phyloP scores from a whole-genome alignment of 805 yeast species.

The Cyberlindnera mrakii region DNA sequence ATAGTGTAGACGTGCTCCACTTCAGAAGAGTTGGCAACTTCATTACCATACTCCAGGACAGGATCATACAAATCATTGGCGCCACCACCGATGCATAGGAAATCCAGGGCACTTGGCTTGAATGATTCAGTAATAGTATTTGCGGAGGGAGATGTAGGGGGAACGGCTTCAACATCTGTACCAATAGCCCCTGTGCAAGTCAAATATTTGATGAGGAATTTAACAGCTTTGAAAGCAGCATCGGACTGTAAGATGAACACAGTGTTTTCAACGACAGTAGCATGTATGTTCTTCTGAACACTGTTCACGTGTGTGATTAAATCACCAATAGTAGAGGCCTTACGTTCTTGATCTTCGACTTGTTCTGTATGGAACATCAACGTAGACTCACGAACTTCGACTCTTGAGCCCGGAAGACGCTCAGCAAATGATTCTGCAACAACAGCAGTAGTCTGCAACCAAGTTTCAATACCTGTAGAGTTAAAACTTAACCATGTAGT shows the following conservation, averaged over 20 bases:
- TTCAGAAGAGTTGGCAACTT: constrained; percentile 24
- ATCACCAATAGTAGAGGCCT: constrained; percentile 70
- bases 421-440: constrained; percentile 59
- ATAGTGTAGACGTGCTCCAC: constrained; percentile 52
- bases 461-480: constrained; percentile 28
- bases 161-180: constrained; percentile 24
- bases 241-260: constrained; percentile 68
- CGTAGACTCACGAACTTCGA: constrained; percentile 70
- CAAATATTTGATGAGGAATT: constrained; percentile 40
- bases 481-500: constrained; percentile 22
- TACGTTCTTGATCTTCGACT: constrained; percentile 58
- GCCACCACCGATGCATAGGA: constrained; percentile 58
- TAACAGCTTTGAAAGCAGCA: constrained; percentile 49
- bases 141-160: constrained; percentile 16
- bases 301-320: constrained; percentile 81
- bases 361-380: constrained; percentile 71
- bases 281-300: constrained; percentile 55
- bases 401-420: constrained; percentile 72
- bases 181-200: constrained; percentile 17
- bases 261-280: constrained; percentile 61
- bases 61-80: constrained; percentile 67
- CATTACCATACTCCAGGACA: constrained; percentile 48
- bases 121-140: background rate
- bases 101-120: constrained; percentile 24
- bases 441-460: constrained; percentile 55